Conservation (phyloP, 768 basidiomycete species). For the Boletus reticulatus region DNA sequence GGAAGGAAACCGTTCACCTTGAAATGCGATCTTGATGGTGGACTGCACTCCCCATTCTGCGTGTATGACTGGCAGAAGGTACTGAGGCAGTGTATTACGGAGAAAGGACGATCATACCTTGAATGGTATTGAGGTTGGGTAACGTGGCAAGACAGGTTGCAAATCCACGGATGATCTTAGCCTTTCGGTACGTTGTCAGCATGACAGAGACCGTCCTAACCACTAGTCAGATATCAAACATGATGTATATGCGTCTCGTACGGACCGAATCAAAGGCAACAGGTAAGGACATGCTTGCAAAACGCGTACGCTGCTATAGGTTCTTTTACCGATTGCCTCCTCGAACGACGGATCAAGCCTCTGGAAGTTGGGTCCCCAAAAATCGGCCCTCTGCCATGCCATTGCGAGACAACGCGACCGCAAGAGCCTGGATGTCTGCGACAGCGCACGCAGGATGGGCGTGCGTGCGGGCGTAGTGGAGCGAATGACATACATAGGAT, state of each 20-base stretch:
- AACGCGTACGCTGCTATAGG: not conserved
- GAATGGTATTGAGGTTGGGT: slow-evolving; percentile 8
- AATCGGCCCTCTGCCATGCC: slow-evolving; percentile 10
- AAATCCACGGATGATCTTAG: slow-evolving; percentile 5
- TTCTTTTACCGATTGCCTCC: not conserved
- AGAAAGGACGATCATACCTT: not conserved
- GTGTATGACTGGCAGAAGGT: slow-evolving; percentile 1
- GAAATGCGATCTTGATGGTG: slow-evolving; percentile 5
- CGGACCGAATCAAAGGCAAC: slow-evolving; percentile 3
- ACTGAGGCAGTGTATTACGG: not conserved
- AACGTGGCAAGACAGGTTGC: slow-evolving; percentile 1
- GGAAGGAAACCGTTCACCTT: slow-evolving; percentile 3
- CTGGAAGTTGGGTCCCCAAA: not conserved
- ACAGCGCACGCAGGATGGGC: slow-evolving; percentile 3
- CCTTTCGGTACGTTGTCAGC: not conserved
- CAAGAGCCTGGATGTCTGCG: slow-evolving; percentile 4
- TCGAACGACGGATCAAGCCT: not conserved
- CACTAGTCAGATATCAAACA: not conserved
- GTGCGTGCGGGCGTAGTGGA: not conserved
- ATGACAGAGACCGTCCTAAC: slow-evolving; percentile 1
- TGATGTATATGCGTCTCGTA: not conserved
- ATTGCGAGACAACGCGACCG: slow-evolving; percentile 11
- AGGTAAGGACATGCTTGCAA: slow-evolving; percentile 3
- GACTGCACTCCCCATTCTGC: not conserved
- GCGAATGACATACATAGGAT: no score